Percentiles rank a stretch among this genome's conserved stretches.
These are phyloP conservation scores for Penicillium brasilianum DNA, from an alignment of 2,329 filamentous ascomycete species.

Conservation along the genomic window DNA sequence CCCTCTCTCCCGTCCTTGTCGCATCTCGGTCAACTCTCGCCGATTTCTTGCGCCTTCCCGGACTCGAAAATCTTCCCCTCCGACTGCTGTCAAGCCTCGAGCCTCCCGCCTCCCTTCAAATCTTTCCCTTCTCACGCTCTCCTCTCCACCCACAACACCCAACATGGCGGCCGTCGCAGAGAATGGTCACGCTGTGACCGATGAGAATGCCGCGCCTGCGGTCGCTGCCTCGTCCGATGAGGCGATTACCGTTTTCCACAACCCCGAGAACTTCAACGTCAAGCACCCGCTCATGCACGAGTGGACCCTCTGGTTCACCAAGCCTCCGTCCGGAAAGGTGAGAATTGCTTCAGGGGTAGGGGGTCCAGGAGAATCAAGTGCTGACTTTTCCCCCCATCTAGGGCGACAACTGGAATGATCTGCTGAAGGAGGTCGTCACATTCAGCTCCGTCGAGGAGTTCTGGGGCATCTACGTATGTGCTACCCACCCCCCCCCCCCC, in stretches of 20 bases:
- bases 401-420: constrained; percentile 98
- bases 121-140: constrained; percentile 12
- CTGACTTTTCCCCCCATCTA: constrained; percentile 42
- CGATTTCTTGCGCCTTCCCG: constrained; percentile 36
- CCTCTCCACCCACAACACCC: constrained; percentile 20
- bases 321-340: constrained; percentile 95
- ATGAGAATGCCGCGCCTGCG: constrained; percentile 61
- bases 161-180: constrained; percentile 47
- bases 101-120: constrained; percentile 13
- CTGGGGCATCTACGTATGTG: constrained; percentile 96
- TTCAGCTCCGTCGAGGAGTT: constrained; percentile 99
- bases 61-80: constrained; percentile 18
- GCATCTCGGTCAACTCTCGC: constrained; percentile 13
- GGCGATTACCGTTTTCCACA: constrained; percentile 92
- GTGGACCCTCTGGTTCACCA: constrained; percentile 99
- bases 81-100: constrained; percentile 18
- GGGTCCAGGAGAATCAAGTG: background rate
- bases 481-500: constrained; percentile 1
- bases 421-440: constrained; percentile 97
- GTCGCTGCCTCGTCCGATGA: constrained; percentile 58
- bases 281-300: constrained; percentile 97
- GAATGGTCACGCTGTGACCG: constrained; percentile 47
- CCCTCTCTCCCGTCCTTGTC: constrained; percentile 12
- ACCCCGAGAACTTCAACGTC: constrained; percentile 98
- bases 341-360: constrained; percentile 26